A percentile compares a stretch with the other conserved stretches of the same genome.
These are phyloP conservation scores for Sordariomycetes sp. DNA, from an alignment of 2,329 filamentous ascomycete genomes.

Conservation along the genomic window DNA sequence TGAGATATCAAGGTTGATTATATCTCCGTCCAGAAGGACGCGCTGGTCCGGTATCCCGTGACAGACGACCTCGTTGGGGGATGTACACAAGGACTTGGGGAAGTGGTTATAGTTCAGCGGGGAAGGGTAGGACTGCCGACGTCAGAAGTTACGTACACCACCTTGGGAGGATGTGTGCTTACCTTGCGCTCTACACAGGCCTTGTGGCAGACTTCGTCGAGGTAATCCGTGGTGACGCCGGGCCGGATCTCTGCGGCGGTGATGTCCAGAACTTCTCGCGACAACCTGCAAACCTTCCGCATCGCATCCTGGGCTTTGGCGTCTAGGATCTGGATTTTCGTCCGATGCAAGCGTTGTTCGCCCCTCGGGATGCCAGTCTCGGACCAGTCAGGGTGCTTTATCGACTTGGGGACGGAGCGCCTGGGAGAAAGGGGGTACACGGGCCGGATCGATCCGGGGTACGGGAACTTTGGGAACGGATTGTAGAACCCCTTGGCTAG, in stretches of 20 bases:
- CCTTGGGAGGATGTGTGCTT: conserved; percentile 23
- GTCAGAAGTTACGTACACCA: background rate
- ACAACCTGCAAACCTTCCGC: conserved; percentile 82
- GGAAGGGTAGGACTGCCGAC: conserved; percentile 73
- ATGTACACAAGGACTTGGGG: conserved; percentile 96
- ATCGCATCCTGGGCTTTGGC: conserved; percentile 75
- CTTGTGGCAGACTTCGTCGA: conserved; percentile 91
- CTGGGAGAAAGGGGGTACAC: conserved; percentile 72
- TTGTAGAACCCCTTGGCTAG: conserved; percentile 85
- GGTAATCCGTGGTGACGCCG: conserved; percentile 91
- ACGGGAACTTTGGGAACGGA: conserved; percentile 81
- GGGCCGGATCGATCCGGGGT: conserved; percentile 70
- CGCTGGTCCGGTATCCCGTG: conserved; percentile 95
- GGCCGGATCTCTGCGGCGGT: conserved; percentile 73
- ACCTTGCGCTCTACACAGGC: conserved; percentile 89
- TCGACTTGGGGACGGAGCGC: conserved; percentile 66
- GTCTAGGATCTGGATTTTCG: conserved; percentile 75
- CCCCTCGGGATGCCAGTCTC: conserved; percentile 64
- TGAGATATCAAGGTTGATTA: conserved; percentile 93
- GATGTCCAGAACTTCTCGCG: conserved; percentile 86
- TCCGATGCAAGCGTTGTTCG: conserved; percentile 54
- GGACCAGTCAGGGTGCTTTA: conserved; percentile 79
- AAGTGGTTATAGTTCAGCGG: conserved; percentile 93
- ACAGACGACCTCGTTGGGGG: conserved; percentile 94
- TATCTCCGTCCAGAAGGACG: conserved; percentile 81